A percentile compares a stretch with the other conserved stretches of the same genome.
These are phyloP conservation scores for Leptographium flavum DNA, from an alignment of 2,329 filamentous ascomycete species.

Conservation along the genomic window DNA sequence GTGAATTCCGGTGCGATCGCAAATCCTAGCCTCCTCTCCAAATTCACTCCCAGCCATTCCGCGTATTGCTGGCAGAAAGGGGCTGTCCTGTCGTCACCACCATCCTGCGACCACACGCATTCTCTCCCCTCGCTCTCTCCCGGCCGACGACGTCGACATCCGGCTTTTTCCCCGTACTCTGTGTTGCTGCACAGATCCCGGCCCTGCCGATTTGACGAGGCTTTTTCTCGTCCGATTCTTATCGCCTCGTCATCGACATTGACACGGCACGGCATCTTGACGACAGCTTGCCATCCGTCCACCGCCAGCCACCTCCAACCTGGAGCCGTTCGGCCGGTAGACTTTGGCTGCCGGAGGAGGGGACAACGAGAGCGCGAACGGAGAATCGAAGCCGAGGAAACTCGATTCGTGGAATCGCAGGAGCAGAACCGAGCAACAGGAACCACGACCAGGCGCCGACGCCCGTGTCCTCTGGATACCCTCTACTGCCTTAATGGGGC, in stretches of 20 bases:
- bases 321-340: not conserved
- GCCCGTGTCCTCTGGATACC: not conserved
- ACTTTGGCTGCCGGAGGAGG: not conserved
- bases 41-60: constrained; percentile 2
- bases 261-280: not conserved
- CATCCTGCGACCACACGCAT: not conserved
- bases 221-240: not conserved
- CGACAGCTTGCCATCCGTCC: not conserved
- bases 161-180: not conserved
- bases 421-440: too few relatives aligned
- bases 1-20: constrained; percentile 1
- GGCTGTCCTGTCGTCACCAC: not conserved
- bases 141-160: not conserved
- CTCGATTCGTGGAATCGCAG: too few relatives aligned
- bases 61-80: constrained; percentile 3
- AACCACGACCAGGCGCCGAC: not conserved
- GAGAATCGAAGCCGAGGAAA: too few relatives aligned
- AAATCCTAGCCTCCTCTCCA: not conserved
- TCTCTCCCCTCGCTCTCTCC: not conserved
- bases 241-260: not conserved
- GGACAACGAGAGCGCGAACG: not conserved
- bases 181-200: not conserved
- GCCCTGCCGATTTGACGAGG: not conserved
- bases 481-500: too few relatives aligned
- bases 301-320: not conserved